These are phyloP conservation scores for Malus hybrid DNA, from an alignment of 331 rosid genomes.

Conservation along the genomic window DNA sequence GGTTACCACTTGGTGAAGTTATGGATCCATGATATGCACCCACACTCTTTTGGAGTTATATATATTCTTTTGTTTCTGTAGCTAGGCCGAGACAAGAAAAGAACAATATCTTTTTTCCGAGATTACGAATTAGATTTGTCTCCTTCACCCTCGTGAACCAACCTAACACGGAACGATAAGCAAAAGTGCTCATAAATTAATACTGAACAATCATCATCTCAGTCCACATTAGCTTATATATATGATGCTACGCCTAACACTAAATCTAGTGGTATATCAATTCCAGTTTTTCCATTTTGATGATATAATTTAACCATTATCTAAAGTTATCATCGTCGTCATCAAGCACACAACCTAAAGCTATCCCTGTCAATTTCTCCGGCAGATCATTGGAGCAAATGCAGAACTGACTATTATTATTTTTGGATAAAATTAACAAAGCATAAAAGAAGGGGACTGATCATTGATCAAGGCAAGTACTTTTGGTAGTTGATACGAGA, in stretches of 20 bases:
- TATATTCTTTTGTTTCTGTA: background rate
- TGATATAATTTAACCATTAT: background rate
- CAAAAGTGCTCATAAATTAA: background rate
- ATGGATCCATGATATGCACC: background rate
- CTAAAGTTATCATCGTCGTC: background rate
- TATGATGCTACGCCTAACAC: background rate
- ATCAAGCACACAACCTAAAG: background rate
- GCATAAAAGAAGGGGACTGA: background rate
- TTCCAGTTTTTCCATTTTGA: background rate
- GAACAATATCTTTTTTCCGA: background rate
- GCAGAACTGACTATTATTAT: background rate
- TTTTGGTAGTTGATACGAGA: no score
- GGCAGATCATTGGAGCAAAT: background rate
- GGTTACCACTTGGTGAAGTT: background rate
- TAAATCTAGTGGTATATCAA: background rate
- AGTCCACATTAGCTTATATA: background rate
- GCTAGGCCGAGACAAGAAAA: background rate
- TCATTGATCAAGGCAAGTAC: background rate
- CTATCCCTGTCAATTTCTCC: background rate
- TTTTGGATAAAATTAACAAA: no score
- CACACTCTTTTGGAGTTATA: background rate
- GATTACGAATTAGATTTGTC: constrained; percentile 1
- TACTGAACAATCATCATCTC: background rate
- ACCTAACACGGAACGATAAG: constrained; percentile 10
- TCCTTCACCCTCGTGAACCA: background rate